Base-by-base conservation (phyloP, 441 rosid species). In the Dalechampia spathulata region DNA sequence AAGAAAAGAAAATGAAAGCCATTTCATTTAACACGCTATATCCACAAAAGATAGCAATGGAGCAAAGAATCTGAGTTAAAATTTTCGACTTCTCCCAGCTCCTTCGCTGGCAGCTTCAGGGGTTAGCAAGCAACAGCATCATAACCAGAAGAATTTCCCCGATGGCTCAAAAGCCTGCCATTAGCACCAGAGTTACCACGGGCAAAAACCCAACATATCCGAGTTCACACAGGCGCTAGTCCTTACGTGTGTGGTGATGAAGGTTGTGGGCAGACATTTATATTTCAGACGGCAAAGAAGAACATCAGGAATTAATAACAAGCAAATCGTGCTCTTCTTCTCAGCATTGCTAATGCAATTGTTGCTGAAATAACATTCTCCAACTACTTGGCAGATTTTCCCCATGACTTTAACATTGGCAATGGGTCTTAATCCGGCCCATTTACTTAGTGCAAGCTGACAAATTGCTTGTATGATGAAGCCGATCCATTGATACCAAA, bases 201-300 rank as follows among this genome's bases (percentile, higher is more conserved):
- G 99, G 96, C 99, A 5, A 70, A 97, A 36, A 94, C 99, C 0
- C 96, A 94, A 63, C 99, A 94, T 67, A 72, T 88, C 7, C 74
- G 99, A 76, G 99, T 90, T 64, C 99, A 94, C 82, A 94, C 99
- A 3, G 99, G 99, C 15, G 99, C 72, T n/a, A 89, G 98, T 12
- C 99, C 99, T 44, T 94, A 90, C 2, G 74, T 76, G 46, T 94
- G 99, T 6, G 85, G 70, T 4, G 96, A 87, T 65, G 78, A 81
- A 1, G 96, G 94, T 45, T 90, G 99, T 21, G 98, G 83, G 32
- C 97, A 94, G 81, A 90, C 99, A 2, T 94, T 94, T 70, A 66
- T 96, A 28, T 58, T 94, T 94, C 75, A 94, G 99, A 64, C 82
- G 99, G n/a, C 99, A 90, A 70, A 90, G n/a, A 94, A 85, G 75